Percentiles rank a stretch among this genome's conserved stretches.
phyloP scores from a whole-genome alignment of 441 rosid species.

The Hura crepitans region DNA sequence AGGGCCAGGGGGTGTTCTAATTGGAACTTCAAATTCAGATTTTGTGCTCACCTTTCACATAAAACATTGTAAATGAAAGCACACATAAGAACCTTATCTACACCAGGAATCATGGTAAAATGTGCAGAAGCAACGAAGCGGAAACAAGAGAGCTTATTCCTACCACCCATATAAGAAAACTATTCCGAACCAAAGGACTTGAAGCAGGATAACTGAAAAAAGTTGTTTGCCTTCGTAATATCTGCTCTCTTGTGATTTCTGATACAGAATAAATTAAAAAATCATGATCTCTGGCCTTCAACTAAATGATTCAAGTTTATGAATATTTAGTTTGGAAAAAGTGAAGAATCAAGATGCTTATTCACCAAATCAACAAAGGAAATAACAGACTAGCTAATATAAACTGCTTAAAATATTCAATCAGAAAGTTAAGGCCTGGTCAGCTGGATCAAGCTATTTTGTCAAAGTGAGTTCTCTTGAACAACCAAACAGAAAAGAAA shows the following conservation, averaged over 20 bases:
- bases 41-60: background rate
- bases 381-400: background rate
- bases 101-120: background rate
- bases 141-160: conserved; percentile 22
- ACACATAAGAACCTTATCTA: background rate
- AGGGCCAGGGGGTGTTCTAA: background rate
- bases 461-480: background rate
- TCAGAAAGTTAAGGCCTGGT: background rate
- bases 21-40: background rate
- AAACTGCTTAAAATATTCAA: background rate
- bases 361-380: conserved; percentile 5
- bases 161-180: conserved; percentile 80
- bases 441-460: background rate
- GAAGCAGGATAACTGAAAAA: conserved; percentile 62
- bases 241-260: conserved; percentile 50
- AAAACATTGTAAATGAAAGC: background rate
- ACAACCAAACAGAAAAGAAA: background rate
- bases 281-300: background rate
- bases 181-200: conserved; percentile 50
- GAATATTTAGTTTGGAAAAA: background rate
- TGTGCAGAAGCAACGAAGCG: conserved; percentile 10
- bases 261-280: conserved; percentile 25
- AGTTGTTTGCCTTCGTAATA: conserved; percentile 64
- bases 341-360: background rate
- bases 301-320: background rate